phyloP scores from a whole-genome alignment of 257 asterid species.

The Solanum sejunctum region DNA sequence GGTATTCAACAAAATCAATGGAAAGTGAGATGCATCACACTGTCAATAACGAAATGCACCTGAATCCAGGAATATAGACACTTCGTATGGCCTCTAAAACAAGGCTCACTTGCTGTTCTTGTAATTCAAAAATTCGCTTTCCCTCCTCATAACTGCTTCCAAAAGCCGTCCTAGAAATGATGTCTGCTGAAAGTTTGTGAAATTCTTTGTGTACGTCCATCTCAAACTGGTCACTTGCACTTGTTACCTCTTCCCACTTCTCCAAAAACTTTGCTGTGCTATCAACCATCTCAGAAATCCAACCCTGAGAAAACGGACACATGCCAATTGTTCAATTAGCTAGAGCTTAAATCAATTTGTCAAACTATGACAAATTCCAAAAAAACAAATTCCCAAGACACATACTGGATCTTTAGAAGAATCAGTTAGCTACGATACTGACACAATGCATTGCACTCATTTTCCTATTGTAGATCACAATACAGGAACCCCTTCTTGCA shows the following conservation, averaged over 20 bases:
- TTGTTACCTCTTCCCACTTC: slow-evolving; percentile 40
- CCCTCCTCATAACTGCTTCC: slow-evolving; percentile 58
- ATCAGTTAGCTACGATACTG: neutral
- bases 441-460: neutral
- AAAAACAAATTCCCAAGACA: neutral
- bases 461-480: neutral
- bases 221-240: slow-evolving; percentile 33
- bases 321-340: neutral
- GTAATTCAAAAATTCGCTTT: slow-evolving; percentile 42
- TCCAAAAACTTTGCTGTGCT: slow-evolving; percentile 23
- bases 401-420: neutral
- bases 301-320: slow-evolving; percentile 20
- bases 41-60: slow-evolving; percentile 15
- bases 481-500: neutral
- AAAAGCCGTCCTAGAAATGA: slow-evolving; percentile 50
- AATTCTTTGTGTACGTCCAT: slow-evolving; percentile 37
- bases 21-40: neutral
- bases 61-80: slow-evolving; percentile 53
- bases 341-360: neutral
- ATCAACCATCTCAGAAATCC: slow-evolving; percentile 52
- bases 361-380: neutral
- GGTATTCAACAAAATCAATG: neutral
- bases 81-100: slow-evolving; percentile 32
- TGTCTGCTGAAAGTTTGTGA: slow-evolving; percentile 50
- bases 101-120: slow-evolving; percentile 41